Evolutionary conservation across 2,329 filamentous ascomycete genomes (phyloP).

Genomic region (Drechslerella stenobrocha): DNA sequence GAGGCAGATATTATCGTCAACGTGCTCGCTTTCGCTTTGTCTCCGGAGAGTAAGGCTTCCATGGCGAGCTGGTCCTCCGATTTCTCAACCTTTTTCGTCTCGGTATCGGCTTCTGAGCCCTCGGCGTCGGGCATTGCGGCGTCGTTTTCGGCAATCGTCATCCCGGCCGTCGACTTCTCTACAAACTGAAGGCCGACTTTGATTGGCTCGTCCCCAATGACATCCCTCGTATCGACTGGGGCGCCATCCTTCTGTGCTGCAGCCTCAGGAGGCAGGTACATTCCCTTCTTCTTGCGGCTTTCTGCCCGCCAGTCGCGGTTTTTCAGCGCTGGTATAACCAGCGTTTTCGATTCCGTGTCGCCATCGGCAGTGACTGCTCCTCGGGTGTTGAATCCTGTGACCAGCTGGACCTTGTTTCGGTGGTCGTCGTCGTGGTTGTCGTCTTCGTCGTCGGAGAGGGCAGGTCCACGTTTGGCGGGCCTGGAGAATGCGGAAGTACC

Average conservation of each 20-base stretch:
- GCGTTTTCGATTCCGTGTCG: constrained; percentile 55
- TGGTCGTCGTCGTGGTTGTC: constrained; percentile 45
- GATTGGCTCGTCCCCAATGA: constrained; percentile 49
- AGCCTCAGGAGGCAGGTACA: constrained; percentile 51
- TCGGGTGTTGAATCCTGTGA: constrained; percentile 50
- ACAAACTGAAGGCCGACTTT: constrained; percentile 42
- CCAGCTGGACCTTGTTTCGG: constrained; percentile 50
- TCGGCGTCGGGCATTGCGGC: constrained; percentile 25
- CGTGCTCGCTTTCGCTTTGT: constrained; percentile 60
- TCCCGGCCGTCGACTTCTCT: constrained; percentile 38
- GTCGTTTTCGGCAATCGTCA: constrained; percentile 36
- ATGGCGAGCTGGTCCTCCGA: constrained; percentile 68
- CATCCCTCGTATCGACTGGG: constrained; percentile 52
- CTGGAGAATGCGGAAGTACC: constrained; percentile 33
- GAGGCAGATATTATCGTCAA: constrained; percentile 60
- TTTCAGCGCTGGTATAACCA: constrained; percentile 64
- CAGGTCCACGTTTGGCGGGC: constrained; percentile 50
- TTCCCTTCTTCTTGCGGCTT: constrained; percentile 57
- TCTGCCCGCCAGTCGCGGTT: constrained; percentile 69
- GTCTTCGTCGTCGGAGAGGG: constrained; percentile 50
- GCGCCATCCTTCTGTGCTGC: constrained; percentile 48
- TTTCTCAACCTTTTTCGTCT: constrained; percentile 53
- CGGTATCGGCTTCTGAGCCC: constrained; percentile 24
- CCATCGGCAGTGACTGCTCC: constrained; percentile 49
- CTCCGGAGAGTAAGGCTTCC: constrained; percentile 66